These are phyloP conservation scores for Salix udensis DNA, from an alignment of 345 rosid genomes.

Conservation along the genomic window DNA sequence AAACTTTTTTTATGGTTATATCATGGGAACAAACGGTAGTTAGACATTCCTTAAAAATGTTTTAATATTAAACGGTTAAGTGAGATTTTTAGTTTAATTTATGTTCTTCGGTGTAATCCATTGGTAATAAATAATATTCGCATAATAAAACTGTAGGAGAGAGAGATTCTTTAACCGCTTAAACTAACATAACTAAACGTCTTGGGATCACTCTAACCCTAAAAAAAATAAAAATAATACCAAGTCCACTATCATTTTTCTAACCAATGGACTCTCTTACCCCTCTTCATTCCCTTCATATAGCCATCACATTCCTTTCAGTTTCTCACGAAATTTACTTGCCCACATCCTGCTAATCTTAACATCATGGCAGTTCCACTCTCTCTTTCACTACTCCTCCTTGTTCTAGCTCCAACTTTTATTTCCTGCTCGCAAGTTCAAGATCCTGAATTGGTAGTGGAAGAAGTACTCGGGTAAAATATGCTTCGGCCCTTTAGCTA, in stretches of 20 bases:
- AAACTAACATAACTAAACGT: neutral
- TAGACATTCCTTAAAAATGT: no score
- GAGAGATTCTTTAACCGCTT: neutral
- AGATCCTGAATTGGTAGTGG: constrained; percentile 23
- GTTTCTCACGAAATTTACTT: neutral
- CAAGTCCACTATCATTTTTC: neutral
- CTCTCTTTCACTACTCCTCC: constrained; percentile 4
- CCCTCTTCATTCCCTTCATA: constrained; percentile 10
- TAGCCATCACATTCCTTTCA: neutral
- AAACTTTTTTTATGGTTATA: no score
- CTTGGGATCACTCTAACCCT: neutral
- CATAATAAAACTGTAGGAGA: neutral
- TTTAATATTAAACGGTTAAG: no score
- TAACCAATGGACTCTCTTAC: neutral
- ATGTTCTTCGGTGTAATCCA: no score
- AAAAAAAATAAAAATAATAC: no score
- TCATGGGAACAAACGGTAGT: no score
- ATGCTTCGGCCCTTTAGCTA: neutral
- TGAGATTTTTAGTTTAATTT: no score
- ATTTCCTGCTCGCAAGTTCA: constrained; percentile 18
- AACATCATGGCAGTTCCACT: constrained; percentile 12
- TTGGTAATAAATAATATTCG: no score
- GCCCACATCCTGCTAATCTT: neutral
- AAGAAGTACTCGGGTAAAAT: constrained; percentile 21
- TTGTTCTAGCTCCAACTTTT: neutral